Base-by-base conservation (phyloP, 2,329 filamentous ascomycete genomes). In the Monilinia fructigena region DNA sequence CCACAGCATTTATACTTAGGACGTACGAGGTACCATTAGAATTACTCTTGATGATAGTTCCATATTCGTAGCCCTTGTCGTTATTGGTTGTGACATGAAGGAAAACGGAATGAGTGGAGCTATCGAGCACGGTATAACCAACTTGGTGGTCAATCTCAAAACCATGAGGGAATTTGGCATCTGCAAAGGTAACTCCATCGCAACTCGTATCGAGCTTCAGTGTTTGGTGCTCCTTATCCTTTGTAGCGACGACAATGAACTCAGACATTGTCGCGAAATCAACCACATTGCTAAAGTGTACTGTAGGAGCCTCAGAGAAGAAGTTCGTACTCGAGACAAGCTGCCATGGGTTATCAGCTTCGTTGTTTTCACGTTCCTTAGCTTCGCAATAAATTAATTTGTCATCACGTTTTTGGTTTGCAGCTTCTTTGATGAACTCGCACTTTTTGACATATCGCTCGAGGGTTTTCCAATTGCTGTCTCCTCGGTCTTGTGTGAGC, bases 21-120 rank as follows among this genome's bases (percentile, higher is more conserved):
- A 97, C 91, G 74, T 97, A 99, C 1, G 91, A 95, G 0, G 95
- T 99, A 64, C 95, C 95, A 75, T 99, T 98, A 73, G 93, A 97
- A 80, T 99, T 99, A 75, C 93, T 97, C 85, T 98, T 99, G 78
- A 99, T 87, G 72, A 99, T 92, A 31, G 90, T 89, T 48, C 95
- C 95, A 73, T 91, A 93, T 68, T 90, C 86, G 61, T 85, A 86
- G 23, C 86, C 89, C 61, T 82, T 76, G 4, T 81, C 80, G 52
- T 83, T 84, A 73, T 90, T 89, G 52, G 92, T 91, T 0, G 90
- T 93, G 56, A 98, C 94, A 75, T 98, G 96, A 67, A 99, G 80
- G 79, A 98, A 98, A 67, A 99, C 85, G 1, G 95, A 91, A 77
- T 98, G 94, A 0, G 93, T 97, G 1, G 92, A 95, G 78, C 93